A percentile compares a stretch with the other conserved stretches of the same genome.
Conservation (phyloP, 108 stramenopile genomes). For the Mayamaea pseudoterrestris region DNA sequence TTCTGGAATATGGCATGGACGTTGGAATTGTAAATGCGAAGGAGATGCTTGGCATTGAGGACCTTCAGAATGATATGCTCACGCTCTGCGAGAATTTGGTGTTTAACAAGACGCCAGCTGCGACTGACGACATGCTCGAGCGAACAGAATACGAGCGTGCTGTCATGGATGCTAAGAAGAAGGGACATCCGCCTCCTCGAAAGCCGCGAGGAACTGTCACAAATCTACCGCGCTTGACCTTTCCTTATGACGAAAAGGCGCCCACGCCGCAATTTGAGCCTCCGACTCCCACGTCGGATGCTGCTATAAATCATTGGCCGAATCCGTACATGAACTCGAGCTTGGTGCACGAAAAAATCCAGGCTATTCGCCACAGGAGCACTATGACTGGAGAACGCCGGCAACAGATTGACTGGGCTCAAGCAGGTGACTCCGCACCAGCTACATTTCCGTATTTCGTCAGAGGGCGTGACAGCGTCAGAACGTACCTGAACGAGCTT, state of each 20-base stretch:
- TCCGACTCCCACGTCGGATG: slow-evolving; percentile 61
- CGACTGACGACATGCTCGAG: slow-evolving; percentile 91
- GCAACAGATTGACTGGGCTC: slow-evolving; percentile 56
- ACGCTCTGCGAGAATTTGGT: slow-evolving; percentile 81
- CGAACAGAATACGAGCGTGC: slow-evolving; percentile 78
- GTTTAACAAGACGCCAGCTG: slow-evolving; percentile 71
- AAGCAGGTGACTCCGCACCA: slow-evolving; percentile 47
- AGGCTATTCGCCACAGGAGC: slow-evolving; percentile 59
- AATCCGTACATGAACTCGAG: slow-evolving; percentile 63
- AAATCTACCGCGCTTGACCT: slow-evolving; percentile 21
- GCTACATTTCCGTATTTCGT: slow-evolving; percentile 83
- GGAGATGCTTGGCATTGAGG: slow-evolving; percentile 77
- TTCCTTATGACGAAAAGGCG: slow-evolving; percentile 27
- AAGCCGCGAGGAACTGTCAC: slow-evolving; percentile 36
- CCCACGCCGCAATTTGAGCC: slow-evolving; percentile 21
- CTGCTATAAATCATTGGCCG: slow-evolving; percentile 67
- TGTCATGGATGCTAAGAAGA: slow-evolving; percentile 71
- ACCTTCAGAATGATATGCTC: slow-evolving; percentile 80
- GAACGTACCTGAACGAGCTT: slow-evolving; percentile 78
- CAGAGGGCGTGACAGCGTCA: slow-evolving; percentile 83
- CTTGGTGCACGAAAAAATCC: slow-evolving; percentile 71
- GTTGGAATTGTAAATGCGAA: slow-evolving; percentile 98
- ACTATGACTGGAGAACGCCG: slow-evolving; percentile 21
- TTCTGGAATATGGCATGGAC: slow-evolving; percentile 95
- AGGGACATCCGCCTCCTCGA: slow-evolving; percentile 60